Percentiles rank a stretch among this genome's conserved stretches.
These are phyloP conservation scores for Phytopythium vexans DNA, from an alignment of 352 stramenopile genomes.

Conservation along the genomic window DNA sequence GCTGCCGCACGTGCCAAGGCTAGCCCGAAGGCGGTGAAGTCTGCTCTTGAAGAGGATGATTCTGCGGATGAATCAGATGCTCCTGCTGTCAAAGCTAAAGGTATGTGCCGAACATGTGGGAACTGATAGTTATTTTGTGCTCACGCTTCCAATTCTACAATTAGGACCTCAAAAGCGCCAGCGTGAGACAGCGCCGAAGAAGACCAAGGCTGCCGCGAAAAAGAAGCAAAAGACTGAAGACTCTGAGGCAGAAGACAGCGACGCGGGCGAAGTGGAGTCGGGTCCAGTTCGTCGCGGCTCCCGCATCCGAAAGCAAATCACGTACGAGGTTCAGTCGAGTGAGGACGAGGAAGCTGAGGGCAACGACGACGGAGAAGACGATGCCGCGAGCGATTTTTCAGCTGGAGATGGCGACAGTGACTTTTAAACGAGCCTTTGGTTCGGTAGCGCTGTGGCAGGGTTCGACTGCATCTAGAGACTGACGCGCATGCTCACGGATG, in stretches of 20 bases:
- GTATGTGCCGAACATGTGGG: neutral
- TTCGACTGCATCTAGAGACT: no score
- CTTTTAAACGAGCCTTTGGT: slow-evolving; percentile 4
- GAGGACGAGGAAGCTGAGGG: slow-evolving; percentile 28
- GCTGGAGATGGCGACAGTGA: slow-evolving; percentile 62
- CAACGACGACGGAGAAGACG: slow-evolving; percentile 19
- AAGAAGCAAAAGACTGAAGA: slow-evolving; percentile 2
- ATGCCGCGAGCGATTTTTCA: slow-evolving; percentile 48
- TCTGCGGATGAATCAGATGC: neutral
- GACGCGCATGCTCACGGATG: no score
- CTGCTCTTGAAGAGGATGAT: slow-evolving; percentile 2
- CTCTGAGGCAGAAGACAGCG: slow-evolving; percentile 10
- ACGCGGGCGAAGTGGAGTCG: slow-evolving; percentile 12
- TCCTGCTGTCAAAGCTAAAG: slow-evolving; percentile 1
- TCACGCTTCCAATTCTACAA: slow-evolving; percentile 5
- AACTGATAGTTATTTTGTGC: neutral
- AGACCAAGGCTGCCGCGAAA: slow-evolving; percentile 7
- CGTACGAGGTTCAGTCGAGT: slow-evolving; percentile 53
- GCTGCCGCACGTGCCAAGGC: neutral
- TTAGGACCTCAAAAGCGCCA: slow-evolving; percentile 15
- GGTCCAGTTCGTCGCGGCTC: slow-evolving; percentile 29
- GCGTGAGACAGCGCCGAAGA: slow-evolving; percentile 30
- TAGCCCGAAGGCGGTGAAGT: neutral
- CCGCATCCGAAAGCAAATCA: slow-evolving; percentile 38
- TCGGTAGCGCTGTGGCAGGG: no score